A percentile compares a stretch with the other conserved stretches of the same genome.
Evolutionary conservation across 495 filamentous ascomycete species (phyloP).

Genomic region (Gamarada debralockiae): DNA sequence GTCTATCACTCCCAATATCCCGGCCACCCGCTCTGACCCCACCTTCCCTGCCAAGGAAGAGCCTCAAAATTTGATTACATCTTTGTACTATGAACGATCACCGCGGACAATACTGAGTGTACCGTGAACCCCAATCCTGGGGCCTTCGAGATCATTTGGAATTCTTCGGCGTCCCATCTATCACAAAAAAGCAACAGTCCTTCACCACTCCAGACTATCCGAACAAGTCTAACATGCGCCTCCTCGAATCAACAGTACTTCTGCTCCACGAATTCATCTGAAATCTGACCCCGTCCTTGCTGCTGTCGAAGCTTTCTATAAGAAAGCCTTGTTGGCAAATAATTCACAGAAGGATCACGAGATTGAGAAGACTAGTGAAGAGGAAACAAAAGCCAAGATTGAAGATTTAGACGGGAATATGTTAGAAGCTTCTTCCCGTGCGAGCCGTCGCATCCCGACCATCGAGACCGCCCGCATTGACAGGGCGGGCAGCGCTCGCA

Average conservation of each 20-base stretch:
- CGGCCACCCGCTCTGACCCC: background rate
- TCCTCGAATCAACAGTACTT: too few relatives aligned
- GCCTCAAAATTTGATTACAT: background rate
- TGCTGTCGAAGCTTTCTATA: conserved; percentile 37
- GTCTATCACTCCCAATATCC: background rate
- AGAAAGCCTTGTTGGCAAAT: conserved; percentile 36
- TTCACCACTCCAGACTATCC: too few relatives aligned
- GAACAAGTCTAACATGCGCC: too few relatives aligned
- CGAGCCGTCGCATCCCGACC: background rate
- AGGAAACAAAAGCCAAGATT: conserved; percentile 30
- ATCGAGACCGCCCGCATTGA: conserved; percentile 25
- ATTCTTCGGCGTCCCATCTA: conserved; percentile 9
- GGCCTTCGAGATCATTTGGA: conserved; percentile 3
- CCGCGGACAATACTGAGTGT: background rate
- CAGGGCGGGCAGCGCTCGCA: too few relatives aligned
- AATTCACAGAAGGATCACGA: conserved; percentile 3
- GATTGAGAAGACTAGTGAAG: conserved; percentile 5
- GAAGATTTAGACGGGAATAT: conserved; percentile 49
- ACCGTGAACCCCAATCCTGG: conserved; percentile 1
- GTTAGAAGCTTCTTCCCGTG: conserved; percentile 35
- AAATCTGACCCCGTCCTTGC: conserved; percentile 35
- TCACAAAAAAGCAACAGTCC: too few relatives aligned
- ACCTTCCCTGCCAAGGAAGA: conserved; percentile 9
- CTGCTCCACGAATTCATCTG: too few relatives aligned
- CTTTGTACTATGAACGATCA: background rate